Conservation (phyloP, 352 stramenopile species). For the Phytophthora pisi region DNA sequence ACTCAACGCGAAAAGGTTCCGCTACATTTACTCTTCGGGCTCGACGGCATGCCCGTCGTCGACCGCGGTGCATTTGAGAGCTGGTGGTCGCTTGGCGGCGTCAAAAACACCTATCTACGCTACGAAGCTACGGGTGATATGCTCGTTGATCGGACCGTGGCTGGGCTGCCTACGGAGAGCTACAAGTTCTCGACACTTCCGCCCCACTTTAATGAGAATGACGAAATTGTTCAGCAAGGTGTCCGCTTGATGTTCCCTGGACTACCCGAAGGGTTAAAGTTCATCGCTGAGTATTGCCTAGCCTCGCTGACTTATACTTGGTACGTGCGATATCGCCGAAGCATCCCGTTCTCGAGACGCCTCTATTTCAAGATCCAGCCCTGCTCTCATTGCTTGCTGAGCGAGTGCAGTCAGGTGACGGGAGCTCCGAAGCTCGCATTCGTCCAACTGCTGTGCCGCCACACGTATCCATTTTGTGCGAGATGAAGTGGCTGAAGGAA, state of each 20-base stretch:
- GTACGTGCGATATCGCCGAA: background rate
- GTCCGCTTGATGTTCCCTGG: constrained; percentile 7
- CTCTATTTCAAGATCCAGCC: background rate
- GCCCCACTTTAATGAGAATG: too few species aligned
- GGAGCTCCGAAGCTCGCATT: background rate
- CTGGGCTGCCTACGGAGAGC: constrained; percentile 4
- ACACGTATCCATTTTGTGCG: constrained; percentile 6
- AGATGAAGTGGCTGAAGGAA: constrained; percentile 12
- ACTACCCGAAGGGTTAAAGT: constrained; percentile 1
- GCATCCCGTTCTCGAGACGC: constrained; percentile 3
- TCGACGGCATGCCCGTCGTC: constrained; percentile 20
- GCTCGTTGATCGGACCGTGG: constrained; percentile 18
- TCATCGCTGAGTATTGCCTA: constrained; percentile 8
- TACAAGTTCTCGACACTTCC: constrained; percentile 10
- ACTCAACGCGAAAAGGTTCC: constrained; percentile 29
- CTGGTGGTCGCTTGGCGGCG: constrained; percentile 14
- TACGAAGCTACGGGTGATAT: constrained; percentile 21
- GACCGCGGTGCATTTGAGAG: constrained; percentile 13
- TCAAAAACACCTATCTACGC: constrained; percentile 12
- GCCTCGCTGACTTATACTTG: background rate
- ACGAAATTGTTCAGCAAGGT: background rate
- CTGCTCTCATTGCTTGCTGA: background rate
- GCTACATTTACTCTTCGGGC: constrained; percentile 20
- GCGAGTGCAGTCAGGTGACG: background rate
- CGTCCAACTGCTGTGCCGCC: constrained; percentile 5